Base-by-base conservation (phyloP, 2,329 filamentous ascomycete genomes). In the Albophoma yamanashiensis region DNA sequence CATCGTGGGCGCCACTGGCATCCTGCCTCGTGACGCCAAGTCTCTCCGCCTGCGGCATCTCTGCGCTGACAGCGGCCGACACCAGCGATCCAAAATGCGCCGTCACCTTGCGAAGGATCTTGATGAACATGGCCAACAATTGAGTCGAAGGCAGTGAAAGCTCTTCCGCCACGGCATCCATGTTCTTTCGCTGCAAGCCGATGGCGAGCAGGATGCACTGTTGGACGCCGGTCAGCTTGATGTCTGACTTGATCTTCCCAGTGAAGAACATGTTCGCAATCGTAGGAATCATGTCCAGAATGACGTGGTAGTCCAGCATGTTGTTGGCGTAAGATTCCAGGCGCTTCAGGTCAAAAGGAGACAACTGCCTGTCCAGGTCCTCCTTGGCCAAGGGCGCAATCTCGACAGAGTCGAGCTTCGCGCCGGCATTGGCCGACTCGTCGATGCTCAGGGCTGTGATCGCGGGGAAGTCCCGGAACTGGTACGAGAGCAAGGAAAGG, bases 241-340 rank as follows among this genome's bases (percentile, higher is more conserved):
- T 80, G 57, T 79, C 79, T 42, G 76, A 74, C 67, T 82, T 85
- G 22, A 97, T 78, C 12, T 87, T 85, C 56, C 91, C 89, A 0
- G 85, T 86, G 74, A 99, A 99, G 78, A 93, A 97, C 34, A 96
- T 82, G 31, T 81, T 80, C 1, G 94, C 88, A 63, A 99, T 86
- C 1, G 81, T 83, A 0, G 94, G 94, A 60, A 99, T 81, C 69
- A 99, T 84, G 71, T 99, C 95, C 36, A 97, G 82, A 59, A 99
- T 94, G 66, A 97, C 92, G 70, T 97, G 95, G 78, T 97, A 96
- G 74, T 99, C 95, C 50, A 99, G 85, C 82, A 97, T 89, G 75
- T 96, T 96, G 75, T 95, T 96, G 20, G 94, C 91, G 68, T 99
- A 99, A 52, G 89, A 92, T 71, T 97, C 93, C 3, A 99, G 81